A percentile compares a stretch with the other conserved stretches of the same genome.
phyloP scores from a whole-genome alignment of 768 basidiomycete species.

The Agaricus sinodeliciosus region DNA sequence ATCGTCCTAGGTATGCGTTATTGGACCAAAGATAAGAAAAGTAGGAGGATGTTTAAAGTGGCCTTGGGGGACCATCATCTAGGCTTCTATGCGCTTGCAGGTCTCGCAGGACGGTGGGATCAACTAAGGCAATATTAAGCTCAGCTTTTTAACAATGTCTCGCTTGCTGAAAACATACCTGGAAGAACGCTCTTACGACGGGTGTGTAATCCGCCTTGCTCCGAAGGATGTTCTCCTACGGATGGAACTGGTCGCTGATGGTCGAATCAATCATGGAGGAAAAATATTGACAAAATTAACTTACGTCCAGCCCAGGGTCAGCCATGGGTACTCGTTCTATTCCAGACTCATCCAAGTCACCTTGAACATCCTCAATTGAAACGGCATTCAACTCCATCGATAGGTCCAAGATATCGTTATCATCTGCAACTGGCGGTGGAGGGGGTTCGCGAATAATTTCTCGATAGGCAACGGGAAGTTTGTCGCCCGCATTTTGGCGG shows the following conservation, averaged over 20 bases:
- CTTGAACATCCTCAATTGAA: conserved; percentile 67
- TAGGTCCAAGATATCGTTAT: conserved; percentile 81
- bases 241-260: conserved; percentile 8
- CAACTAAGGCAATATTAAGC: conserved; percentile 43
- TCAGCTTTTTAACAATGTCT: conserved; percentile 1
- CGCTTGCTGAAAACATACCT: conserved; percentile 43
- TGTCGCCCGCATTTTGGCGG: conserved; percentile 59
- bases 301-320: conserved; percentile 81
- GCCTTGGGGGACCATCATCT: conserved; percentile 39
- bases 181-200: conserved; percentile 94
- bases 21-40: neutral
- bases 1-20: conserved; percentile 12
- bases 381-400: conserved; percentile 85
- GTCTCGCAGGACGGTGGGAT: conserved; percentile 83
- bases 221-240: conserved; percentile 36
- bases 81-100: conserved; percentile 82
- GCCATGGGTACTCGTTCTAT: conserved; percentile 89
- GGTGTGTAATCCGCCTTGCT: conserved; percentile 68
- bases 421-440: conserved; percentile 70
- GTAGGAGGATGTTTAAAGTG: conserved; percentile 2
- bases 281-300: conserved; percentile 22
- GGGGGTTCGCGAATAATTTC: conserved; percentile 71
- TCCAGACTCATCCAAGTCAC: conserved; percentile 72
- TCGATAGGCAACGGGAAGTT: conserved; percentile 63
- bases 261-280: neutral